Evolutionary conservation across 148 eudicot genomes (phyloP).

Genomic region (Gaultheria prostrata): DNA sequence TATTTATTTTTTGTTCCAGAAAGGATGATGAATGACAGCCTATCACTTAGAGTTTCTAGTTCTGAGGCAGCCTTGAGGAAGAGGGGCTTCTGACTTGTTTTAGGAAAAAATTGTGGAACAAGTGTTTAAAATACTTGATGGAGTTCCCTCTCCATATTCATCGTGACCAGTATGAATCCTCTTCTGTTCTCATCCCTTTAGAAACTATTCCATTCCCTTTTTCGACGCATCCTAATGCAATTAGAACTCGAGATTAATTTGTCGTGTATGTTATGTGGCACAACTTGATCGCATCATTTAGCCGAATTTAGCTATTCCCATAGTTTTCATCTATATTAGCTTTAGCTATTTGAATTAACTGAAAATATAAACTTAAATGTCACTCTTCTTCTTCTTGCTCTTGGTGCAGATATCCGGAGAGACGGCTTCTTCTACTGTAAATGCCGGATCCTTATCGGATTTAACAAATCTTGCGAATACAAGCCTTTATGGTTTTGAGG

Average conservation of each 20-base stretch:
- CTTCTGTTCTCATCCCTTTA: neutral
- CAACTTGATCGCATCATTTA: neutral
- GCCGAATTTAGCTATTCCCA: neutral
- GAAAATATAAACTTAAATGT: neutral
- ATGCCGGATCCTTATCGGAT: constrained; percentile 67
- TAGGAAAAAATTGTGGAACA: neutral
- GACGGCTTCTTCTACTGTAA: constrained; percentile 71
- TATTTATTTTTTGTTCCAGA: no score
- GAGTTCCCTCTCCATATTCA: neutral
- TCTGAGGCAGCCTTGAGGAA: neutral
- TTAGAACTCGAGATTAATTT: neutral
- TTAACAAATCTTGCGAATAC: constrained; percentile 67
- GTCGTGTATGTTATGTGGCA: neutral
- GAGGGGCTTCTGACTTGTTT: neutral
- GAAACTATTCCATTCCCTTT: neutral
- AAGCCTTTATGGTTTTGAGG: constrained; percentile 84
- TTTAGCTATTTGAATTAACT: neutral
- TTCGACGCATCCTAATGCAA: neutral
- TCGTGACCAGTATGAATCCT: neutral
- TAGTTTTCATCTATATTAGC: neutral
- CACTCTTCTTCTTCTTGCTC: neutral
- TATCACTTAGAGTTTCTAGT: neutral
- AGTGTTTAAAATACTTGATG: neutral
- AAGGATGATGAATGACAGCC: no score
- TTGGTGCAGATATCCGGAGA: constrained; percentile 72